Evolutionary conservation across 306 rosid species (phyloP).

Genomic region (Begonia fuchsioides): DNA sequence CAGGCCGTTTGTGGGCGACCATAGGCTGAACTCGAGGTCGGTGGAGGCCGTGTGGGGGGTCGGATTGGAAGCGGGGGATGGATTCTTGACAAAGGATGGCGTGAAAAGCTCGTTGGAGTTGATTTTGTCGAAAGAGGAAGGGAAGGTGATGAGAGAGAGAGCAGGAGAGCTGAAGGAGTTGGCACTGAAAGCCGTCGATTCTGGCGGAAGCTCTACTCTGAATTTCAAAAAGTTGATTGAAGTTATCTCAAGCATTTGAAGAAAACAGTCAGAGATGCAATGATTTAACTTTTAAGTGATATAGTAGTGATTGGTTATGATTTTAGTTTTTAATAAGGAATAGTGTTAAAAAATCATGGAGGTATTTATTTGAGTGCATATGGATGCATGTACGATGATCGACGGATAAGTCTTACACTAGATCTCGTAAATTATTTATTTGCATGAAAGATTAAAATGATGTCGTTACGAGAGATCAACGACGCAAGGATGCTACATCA

Average conservation of each 20-base stretch:
- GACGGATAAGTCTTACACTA: too few species aligned
- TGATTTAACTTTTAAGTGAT: too few species aligned
- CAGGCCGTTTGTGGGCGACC: constrained; percentile 54
- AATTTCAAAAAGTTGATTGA: constrained; percentile 23
- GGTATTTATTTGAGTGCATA: too few species aligned
- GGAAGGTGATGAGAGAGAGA: constrained; percentile 27
- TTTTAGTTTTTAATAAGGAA: too few species aligned
- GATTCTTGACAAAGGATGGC: constrained; percentile 18
- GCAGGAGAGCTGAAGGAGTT: constrained; percentile 7
- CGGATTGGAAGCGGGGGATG: constrained; percentile 33
- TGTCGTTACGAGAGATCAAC: too few species aligned
- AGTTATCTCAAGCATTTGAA: not conserved
- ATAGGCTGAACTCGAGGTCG: constrained; percentile 23
- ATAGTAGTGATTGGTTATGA: too few species aligned
- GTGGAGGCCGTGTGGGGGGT: constrained; percentile 31
- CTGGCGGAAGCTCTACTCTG: constrained; percentile 27
- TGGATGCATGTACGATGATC: too few species aligned
- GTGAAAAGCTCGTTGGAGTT: constrained; percentile 13
- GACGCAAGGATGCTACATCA: too few species aligned
- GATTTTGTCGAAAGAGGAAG: constrained; percentile 16
- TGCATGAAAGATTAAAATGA: too few species aligned
- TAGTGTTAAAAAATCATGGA: too few species aligned
- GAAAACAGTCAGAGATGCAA: too few species aligned
- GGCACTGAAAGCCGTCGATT: constrained; percentile 16
- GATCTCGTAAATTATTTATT: too few species aligned